Base-by-base conservation (phyloP, 768 basidiomycete genomes). In the Amanita polypyramis region DNA sequence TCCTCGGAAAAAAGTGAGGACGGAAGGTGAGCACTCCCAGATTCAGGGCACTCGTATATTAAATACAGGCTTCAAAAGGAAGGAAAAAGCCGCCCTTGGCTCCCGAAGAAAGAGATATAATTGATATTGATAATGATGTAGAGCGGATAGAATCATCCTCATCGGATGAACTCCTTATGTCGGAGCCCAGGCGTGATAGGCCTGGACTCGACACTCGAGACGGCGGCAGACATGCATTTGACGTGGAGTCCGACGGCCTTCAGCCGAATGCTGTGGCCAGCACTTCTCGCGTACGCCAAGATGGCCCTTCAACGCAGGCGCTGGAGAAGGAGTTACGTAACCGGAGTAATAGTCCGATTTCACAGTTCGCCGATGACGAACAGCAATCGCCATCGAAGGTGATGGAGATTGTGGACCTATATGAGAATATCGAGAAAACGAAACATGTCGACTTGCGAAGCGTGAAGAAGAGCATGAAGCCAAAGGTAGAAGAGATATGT, bases 251-350 rank as follows among this genome's bases (percentile, higher is more conserved):
- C n/a, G 38, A 40, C 14, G 3, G 9, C 12, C 10, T 19, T 21
- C 8, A 30, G 15, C n/a, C 38, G 8, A 20, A 32, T 27, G 29
- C 30, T 10, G 21, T 21, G 12, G 47, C 47, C 17, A 42, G 47
- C 32, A 35, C 30, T 20, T 49, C 39, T 25, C 47, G 47, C n/a
- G 10, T 49, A 19, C 33, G n/a, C 14, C 14, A 41, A 9, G 47
- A 42, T 21, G 47, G 40, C 32, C 29, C 29, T 21, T 32, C 47
- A 19, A 42, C 38, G 42, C 25, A 7, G 10, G 19, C 14, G 12
- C 15, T 49, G 32, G 10, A 34, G 33, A n/a, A n/a, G 30, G 19
- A 7, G n/a, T 25, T 42, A 21, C 29, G n/a, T 12, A 8, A 8
- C 12, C 0, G 47, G 9, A 42, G 19, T 36, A 1, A 1, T n/a